phyloP scores from a whole-genome alignment of 768 basidiomycete species.

The Trametes sanguinea region DNA sequence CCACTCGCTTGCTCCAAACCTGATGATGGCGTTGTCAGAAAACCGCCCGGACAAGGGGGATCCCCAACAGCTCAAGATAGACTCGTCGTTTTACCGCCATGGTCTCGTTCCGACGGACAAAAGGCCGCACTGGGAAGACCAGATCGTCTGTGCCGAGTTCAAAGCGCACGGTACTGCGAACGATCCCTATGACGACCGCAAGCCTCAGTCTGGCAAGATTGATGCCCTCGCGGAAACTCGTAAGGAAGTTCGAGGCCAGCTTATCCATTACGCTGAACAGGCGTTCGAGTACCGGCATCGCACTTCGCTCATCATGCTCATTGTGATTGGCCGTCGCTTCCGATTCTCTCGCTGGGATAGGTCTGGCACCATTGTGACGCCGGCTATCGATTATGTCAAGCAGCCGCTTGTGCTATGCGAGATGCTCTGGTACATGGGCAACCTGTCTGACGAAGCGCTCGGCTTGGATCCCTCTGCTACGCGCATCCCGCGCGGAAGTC shows the following conservation, averaged over 20 bases:
- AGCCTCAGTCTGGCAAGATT: neutral
- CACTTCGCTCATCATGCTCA: constrained; percentile 1
- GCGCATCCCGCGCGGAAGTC: neutral
- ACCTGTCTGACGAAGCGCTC: neutral
- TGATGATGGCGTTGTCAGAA: neutral
- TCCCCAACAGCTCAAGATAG: neutral
- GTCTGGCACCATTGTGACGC: constrained; percentile 2
- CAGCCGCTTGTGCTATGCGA: neutral
- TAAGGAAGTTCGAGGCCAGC: neutral
- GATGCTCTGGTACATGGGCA: neutral
- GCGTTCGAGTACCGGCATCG: constrained; percentile 1
- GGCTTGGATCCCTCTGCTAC: constrained; percentile 1
- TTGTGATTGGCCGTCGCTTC: neutral
- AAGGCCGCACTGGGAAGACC: constrained; percentile 13
- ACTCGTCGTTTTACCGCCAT: neutral
- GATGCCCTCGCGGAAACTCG: neutral
- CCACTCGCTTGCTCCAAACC: neutral
- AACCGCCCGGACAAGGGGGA: neutral
- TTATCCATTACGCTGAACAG: neutral
- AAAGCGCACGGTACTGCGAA: neutral
- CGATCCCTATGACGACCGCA: constrained; percentile 6
- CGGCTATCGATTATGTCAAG: constrained; percentile 3
- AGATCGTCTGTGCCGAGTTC: constrained; percentile 10
- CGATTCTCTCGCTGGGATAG: constrained; percentile 15
- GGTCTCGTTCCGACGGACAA: neutral